Evolutionary conservation across 2,329 filamentous ascomycete species (phyloP).

Genomic region (Aspergillus cejpii): DNA sequence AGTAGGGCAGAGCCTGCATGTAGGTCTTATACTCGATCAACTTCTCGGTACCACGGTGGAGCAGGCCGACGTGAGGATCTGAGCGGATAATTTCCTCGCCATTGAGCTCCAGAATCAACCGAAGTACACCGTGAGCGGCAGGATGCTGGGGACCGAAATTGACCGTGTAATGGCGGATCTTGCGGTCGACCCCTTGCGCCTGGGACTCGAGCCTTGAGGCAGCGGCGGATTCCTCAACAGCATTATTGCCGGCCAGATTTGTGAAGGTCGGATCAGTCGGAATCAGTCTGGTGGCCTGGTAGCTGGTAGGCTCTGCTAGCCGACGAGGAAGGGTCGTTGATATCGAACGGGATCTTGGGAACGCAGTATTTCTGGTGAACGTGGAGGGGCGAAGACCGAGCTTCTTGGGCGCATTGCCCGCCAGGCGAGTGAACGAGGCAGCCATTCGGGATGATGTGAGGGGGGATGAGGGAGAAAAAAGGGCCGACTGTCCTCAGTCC

Average conservation of each 20-base stretch:
- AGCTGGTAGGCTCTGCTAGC: conserved; percentile 46
- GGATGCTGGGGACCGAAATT: conserved; percentile 99
- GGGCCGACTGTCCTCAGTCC: conserved; percentile 32
- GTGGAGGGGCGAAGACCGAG: conserved; percentile 50
- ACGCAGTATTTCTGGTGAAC: conserved; percentile 35
- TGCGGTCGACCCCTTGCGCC: conserved; percentile 52
- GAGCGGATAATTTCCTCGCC: conserved; percentile 96
- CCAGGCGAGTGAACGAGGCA: conserved; percentile 54
- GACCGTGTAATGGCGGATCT: conserved; percentile 97
- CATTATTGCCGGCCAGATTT: conserved; percentile 38
- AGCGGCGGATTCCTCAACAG: conserved; percentile 35
- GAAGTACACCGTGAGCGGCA: conserved; percentile 94
- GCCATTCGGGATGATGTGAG: conserved; percentile 46
- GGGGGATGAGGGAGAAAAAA: conserved; percentile 17
- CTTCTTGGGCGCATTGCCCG: conserved; percentile 54
- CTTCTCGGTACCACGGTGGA: conserved; percentile 97
- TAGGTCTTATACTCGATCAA: conserved; percentile 99
- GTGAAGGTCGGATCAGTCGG: conserved; percentile 53
- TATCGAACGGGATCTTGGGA: conserved; percentile 48
- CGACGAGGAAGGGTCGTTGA: conserved; percentile 50
- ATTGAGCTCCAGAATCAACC: conserved; percentile 93
- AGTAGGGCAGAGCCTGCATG: conserved; percentile 94
- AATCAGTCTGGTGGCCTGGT: conserved; percentile 50
- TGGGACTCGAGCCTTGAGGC: conserved; percentile 46
- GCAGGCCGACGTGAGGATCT: conserved; percentile 91